Evolutionary conservation across 2,329 filamentous ascomycete species (phyloP), one percentile per base, ranked within the genome.

Genomic region (Trichoderma asperellum): DNA sequence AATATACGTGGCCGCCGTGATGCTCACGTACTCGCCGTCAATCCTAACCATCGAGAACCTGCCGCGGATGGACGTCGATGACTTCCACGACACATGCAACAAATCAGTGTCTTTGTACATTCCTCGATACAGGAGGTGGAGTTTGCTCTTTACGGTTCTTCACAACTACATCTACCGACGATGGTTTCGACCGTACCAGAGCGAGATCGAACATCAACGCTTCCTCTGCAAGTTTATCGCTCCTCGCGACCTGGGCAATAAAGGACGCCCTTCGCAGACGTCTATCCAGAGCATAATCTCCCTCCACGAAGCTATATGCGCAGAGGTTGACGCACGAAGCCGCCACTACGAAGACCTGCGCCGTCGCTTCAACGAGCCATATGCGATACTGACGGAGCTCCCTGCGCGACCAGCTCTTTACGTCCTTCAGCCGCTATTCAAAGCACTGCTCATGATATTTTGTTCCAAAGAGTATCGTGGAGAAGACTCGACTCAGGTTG

Each of bases 61-160:
- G 4, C 58, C 58, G 7, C 12, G 1, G 37, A 61, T 61, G 58
- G 37, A 83, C 1, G 52, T 64, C 24, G 29, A 57, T 53, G 63
- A 68, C n/a, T 37, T 62, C n/a, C 24, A 29, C 7, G 64, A 70
- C 59, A 37, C 64, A 10, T 70, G 65, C 35, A 70, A 70, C 32
- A 70, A 70, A 37, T 68, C 65, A 2, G 59, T 70, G 8, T 49
- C 69, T 27, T 5, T 70, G 10, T 70, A 70, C 34, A 37, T 70
- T 35, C 49, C 32, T 18, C 37, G 34, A n/a, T 47, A 18, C 11
- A 18, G n/a, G 21, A 49, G 8, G 24, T 21, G 58, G n/a, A 21
- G 4, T 3, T n/a, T 61, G 34, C 29, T 61, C 35, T 34, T 5
- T 24, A 21, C 14, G 10, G 24, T 59, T 4, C 40, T 70, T 37